Evolutionary conservation across 768 basidiomycete genomes (phyloP).

Genomic region (Tricholoma terreum): DNA sequence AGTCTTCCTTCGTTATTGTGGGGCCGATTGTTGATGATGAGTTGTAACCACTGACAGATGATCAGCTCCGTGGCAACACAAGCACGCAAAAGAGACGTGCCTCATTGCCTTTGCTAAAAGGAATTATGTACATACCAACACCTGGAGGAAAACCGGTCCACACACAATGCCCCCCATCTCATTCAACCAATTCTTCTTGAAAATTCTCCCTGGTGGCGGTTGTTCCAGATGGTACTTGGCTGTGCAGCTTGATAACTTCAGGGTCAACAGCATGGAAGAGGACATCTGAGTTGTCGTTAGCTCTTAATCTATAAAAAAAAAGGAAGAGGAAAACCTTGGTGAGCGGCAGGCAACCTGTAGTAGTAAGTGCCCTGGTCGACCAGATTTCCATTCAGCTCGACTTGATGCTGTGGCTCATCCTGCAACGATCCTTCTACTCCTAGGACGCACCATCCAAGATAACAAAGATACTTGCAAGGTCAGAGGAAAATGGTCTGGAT

Average conservation of each 20-base stretch:
- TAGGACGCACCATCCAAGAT: conserved; percentile 21
- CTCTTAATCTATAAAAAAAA: background rate
- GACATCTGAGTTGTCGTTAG: background rate
- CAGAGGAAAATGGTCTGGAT: conserved; percentile 5
- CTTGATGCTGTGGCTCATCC: conserved; percentile 1
- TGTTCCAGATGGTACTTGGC: no score
- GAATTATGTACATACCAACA: conserved; percentile 7
- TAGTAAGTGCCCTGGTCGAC: conserved; percentile 10
- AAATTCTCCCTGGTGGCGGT: background rate
- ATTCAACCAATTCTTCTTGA: background rate
- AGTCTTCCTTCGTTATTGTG: background rate
- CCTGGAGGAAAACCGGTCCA: background rate
- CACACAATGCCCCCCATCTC: conserved; percentile 4
- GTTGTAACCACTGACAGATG: conserved; percentile 2
- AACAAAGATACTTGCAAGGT: conserved; percentile 18
- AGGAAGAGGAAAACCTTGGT: conserved; percentile 1
- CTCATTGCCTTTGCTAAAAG: conserved; percentile 7
- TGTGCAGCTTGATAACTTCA: no score
- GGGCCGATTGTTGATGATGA: conserved; percentile 1
- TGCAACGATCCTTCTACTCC: conserved; percentile 10
- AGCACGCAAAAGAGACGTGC: background rate
- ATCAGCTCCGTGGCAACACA: background rate
- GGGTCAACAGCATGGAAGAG: conserved; percentile 7
- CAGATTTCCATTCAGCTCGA: conserved; percentile 4
- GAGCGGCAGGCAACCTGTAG: conserved; percentile 2